Evolutionary conservation across 352 stramenopile species (phyloP), one percentile per base, ranked within the genome.

Genomic region (Pythium aquatile): DNA sequence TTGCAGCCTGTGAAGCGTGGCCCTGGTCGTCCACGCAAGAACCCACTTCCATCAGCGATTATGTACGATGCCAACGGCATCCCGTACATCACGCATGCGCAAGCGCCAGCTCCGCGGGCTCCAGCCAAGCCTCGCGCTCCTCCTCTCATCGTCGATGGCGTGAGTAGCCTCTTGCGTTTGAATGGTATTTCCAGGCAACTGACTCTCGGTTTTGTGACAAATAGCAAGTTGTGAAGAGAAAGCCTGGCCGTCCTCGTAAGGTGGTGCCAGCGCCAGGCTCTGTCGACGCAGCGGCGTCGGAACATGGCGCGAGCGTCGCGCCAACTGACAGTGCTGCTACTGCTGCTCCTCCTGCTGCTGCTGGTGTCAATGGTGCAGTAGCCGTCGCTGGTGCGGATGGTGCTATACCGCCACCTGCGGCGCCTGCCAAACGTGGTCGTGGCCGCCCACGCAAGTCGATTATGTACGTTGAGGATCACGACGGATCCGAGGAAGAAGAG

Each of bases 401-500:
- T 39, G 40, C n/a, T 24, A 24, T 24, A 24, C 20, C 20, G 20
- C 20, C 20, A 24, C 20, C 20, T 20, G 52, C 17, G 9, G 55
- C 55, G n/a, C 40, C n/a, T 14, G 32, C 42, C 24, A 49, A 67
- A 35, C 42, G 47, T 13, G 58, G 55, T 11, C 49, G 75, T 2
- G 66, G 79, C 9, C 75, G 78, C 5, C 74, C 81, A 29, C 81
- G 79, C 35, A 93, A 92, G 67, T 74, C 73, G 35, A 62, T 94
- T 26, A 93, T 86, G 57, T 94, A 94, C 66, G 77, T 90, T 42
- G 77, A 91, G 29, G 84, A 93, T 0, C 63, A 76, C 35, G 86
- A 90, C 57, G 58, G 73, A 2, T 94, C 83, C 2, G 86, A 94
- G 47, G 80, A 70, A 49, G 86, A 94, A 62, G 70, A 88, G 40